phyloP scores from a whole-genome alignment of 2,329 filamentous ascomycete species.

The Sporothrix luriei region DNA sequence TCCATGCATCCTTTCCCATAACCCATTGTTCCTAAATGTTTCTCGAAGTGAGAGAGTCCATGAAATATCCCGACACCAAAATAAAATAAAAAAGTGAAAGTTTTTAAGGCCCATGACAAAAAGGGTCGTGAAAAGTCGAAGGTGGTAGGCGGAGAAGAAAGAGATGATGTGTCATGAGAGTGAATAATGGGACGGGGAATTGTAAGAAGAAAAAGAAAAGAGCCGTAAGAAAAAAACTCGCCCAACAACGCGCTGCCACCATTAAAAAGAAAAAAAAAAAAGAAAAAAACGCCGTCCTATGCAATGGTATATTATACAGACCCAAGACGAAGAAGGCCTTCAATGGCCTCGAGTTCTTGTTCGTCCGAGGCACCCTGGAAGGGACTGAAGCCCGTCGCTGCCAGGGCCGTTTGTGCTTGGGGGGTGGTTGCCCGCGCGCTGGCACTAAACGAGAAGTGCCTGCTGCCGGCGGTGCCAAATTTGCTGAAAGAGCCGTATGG shows the following conservation, averaged over 20 bases:
- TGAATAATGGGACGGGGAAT: background rate
- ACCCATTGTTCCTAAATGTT: background rate
- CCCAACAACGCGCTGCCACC: conserved; percentile 16
- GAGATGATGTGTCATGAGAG: background rate
- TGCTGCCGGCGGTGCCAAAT: conserved; percentile 37
- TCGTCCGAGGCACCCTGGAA: conserved; percentile 62
- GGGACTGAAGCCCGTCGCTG: conserved; percentile 50
- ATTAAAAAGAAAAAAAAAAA: conserved; percentile 39
- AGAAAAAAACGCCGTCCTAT: conserved; percentile 56
- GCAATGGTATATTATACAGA: conserved; percentile 66
- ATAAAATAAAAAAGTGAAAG: conserved; percentile 15
- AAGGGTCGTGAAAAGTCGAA: conserved; percentile 6
- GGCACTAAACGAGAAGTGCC: conserved; percentile 53
- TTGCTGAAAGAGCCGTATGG: conserved; percentile 53
- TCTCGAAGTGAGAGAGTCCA: conserved; percentile 20
- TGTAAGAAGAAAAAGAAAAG: background rate
- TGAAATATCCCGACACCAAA: conserved; percentile 19
- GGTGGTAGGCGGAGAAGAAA: background rate
- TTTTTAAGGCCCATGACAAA: conserved; percentile 12
- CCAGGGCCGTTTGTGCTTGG: conserved; percentile 48
- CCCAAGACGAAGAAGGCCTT: conserved; percentile 77
- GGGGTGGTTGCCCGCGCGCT: conserved; percentile 50
- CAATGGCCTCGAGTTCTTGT: conserved; percentile 79
- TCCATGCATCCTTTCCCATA: conserved; percentile 3
- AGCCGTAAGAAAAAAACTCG: conserved; percentile 23